A percentile compares a stretch with the other conserved stretches of the same genome.
phyloP scores from a whole-genome alignment of 1,284 basidiomycete genomes.

The Moniliophthora roreri region DNA sequence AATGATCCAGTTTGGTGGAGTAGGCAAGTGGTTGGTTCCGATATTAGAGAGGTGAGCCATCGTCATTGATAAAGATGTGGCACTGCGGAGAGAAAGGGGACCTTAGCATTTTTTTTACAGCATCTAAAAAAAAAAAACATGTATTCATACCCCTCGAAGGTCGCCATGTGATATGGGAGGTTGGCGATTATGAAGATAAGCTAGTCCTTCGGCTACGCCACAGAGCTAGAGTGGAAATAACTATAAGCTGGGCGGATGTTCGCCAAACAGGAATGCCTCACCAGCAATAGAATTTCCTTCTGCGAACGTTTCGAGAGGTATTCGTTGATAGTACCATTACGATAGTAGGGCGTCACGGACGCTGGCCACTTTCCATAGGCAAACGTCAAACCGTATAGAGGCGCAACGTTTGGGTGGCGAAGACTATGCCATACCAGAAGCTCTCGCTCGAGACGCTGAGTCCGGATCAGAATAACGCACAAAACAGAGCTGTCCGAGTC shows the following conservation, averaged over 20 bases:
- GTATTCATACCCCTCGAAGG: conserved; percentile 24
- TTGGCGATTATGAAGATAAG: conserved; percentile 21
- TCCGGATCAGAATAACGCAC: not conserved
- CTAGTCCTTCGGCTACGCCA: conserved; percentile 22
- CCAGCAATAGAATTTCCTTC: conserved; percentile 17
- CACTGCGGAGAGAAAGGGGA: conserved; percentile 14
- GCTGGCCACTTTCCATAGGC: conserved; percentile 17
- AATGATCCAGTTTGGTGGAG: conserved; percentile 18
- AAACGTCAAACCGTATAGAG: conserved; percentile 20
- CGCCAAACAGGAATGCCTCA: conserved; percentile 11
- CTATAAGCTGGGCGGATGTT: not conserved
- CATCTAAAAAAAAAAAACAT: not conserved
- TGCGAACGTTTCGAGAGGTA: conserved; percentile 19
- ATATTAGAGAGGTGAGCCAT: conserved; percentile 24
- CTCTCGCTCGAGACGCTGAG: conserved; percentile 13
- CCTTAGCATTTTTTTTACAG: not conserved
- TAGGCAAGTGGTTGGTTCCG: conserved; percentile 22
- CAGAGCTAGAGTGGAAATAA: conserved; percentile 17
- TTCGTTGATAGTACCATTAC: conserved; percentile 21
- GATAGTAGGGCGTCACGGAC: conserved; percentile 21
- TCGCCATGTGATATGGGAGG: conserved; percentile 26
- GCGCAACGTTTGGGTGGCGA: conserved; percentile 23
- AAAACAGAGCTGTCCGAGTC: not conserved
- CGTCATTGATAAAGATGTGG: conserved; percentile 27
- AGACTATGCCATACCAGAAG: conserved; percentile 21